Percentiles rank a stretch among this genome's conserved stretches.
Conservation (phyloP, 2,329 filamentous ascomycete genomes). For the Alternaria sp. region DNA sequence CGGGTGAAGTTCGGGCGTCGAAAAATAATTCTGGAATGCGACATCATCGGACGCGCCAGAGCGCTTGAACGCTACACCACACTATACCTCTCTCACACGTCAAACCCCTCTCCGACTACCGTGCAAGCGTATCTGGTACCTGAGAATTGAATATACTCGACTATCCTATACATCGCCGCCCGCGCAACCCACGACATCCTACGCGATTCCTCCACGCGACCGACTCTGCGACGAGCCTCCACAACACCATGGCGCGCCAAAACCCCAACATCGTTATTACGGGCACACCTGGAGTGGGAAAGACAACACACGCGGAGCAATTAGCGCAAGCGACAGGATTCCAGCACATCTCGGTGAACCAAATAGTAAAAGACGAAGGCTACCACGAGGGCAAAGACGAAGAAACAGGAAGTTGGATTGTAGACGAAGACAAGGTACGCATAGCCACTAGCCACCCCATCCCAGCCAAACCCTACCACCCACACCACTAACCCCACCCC, state of each 20-base stretch:
- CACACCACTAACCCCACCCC: neutral
- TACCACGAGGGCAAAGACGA: conserved; percentile 91
- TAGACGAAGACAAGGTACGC: conserved; percentile 90
- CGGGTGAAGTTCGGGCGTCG: conserved; percentile 24
- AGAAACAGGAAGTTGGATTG: conserved; percentile 84
- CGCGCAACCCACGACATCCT: neutral
- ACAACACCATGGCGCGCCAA: conserved; percentile 44
- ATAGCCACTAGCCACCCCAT: neutral
- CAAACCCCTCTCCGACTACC: neutral
- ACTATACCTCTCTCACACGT: neutral
- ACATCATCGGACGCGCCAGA: neutral
- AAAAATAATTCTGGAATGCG: conserved; percentile 25
- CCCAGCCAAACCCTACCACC: neutral
- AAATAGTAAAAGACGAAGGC: conserved; percentile 84
- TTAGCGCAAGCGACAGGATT: conserved; percentile 78
- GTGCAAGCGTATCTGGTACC: neutral
- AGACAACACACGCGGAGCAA: conserved; percentile 88
- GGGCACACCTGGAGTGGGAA: conserved; percentile 93
- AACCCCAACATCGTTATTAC: conserved; percentile 91
- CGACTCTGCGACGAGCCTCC: neutral
- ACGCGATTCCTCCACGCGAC: neutral
- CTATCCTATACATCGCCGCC: neutral
- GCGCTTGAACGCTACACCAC: neutral
- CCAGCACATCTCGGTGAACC: conserved; percentile 85
- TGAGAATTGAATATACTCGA: neutral